Percentiles rank a stretch among this genome's conserved stretches.
These are phyloP conservation scores for Dactylellina parvicollis DNA, from an alignment of 2,329 filamentous ascomycete genomes.

Conservation along the genomic window DNA sequence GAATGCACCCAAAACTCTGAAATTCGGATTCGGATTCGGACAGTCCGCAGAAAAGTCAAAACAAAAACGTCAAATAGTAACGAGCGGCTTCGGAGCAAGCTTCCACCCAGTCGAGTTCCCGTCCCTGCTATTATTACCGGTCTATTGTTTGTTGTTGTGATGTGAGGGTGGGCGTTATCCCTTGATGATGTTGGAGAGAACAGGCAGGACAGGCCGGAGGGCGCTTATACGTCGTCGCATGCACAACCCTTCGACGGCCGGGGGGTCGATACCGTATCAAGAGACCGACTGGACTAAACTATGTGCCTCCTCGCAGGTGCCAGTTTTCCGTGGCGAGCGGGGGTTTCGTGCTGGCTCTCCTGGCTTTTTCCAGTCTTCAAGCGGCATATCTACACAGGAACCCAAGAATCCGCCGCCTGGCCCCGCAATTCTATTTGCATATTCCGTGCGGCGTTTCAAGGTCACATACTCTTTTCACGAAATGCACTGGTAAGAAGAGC, in stretches of 20 bases:
- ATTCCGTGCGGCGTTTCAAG: constrained; percentile 27
- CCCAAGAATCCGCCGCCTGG: constrained; percentile 9
- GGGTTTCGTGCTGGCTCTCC: constrained; percentile 8
- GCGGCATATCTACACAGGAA: constrained; percentile 12
- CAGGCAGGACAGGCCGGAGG: constrained; percentile 24
- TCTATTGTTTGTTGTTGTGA: not conserved
- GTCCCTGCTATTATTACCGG: not conserved
- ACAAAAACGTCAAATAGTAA: constrained; percentile 7
- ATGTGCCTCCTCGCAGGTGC: not conserved
- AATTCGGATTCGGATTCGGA: not conserved
- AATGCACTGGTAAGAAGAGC: too few species aligned
- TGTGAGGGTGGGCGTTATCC: not conserved
- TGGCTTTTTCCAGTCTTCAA: too few species aligned
- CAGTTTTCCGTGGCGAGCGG: not conserved
- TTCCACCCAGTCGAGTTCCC: constrained; percentile 9
- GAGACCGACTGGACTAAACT: too few species aligned
- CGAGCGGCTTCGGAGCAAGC: not conserved
- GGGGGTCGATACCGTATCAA: not conserved
- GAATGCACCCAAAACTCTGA: constrained; percentile 20
- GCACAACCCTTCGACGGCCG: constrained; percentile 33
- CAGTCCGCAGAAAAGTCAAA: constrained; percentile 7
- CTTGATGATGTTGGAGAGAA: constrained; percentile 25
- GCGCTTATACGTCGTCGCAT: constrained; percentile 49
- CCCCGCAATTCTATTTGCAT: constrained; percentile 20
- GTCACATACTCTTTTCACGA: too few species aligned